phyloP scores from a whole-genome alignment of 768 basidiomycete species.

The Trametes cubensis region DNA sequence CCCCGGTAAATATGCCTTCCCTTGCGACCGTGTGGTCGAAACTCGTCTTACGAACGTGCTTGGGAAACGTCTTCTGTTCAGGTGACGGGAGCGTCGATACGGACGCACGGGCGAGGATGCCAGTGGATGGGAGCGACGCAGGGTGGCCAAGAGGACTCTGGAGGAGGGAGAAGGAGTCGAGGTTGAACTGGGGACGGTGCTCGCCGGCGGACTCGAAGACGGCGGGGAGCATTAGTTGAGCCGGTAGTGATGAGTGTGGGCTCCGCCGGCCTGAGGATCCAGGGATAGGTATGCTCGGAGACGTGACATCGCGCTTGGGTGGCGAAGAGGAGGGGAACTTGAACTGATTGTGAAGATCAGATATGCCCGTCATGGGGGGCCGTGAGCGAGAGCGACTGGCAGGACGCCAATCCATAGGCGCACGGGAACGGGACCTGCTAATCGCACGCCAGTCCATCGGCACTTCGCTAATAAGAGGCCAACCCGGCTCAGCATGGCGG shows the following conservation, averaged over 20 bases:
- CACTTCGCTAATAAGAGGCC: constrained; percentile 35
- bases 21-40: constrained; percentile 89
- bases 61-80: constrained; percentile 65
- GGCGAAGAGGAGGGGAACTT: constrained; percentile 35
- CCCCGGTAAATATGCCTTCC: constrained; percentile 58
- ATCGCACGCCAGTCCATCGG: constrained; percentile 94
- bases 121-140: constrained; percentile 73
- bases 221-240: constrained; percentile 29
- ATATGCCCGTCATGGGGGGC: constrained; percentile 54
- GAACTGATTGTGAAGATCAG: constrained; percentile 33
- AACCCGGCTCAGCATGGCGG: constrained; percentile 28
- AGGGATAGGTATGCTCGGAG: constrained; percentile 34
- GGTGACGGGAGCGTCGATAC: constrained; percentile 33
- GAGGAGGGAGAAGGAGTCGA: constrained; percentile 30
- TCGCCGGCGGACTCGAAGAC: constrained; percentile 32
- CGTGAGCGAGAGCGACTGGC: constrained; percentile 77
- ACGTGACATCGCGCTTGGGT: constrained; percentile 28
- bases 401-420: constrained; percentile 91
- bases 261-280: constrained; percentile 31
- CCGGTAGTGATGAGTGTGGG: constrained; percentile 27
- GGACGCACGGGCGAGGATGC: constrained; percentile 59
- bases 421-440: constrained; percentile 87
- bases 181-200: constrained; percentile 17
- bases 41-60: constrained; percentile 90
- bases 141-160: constrained; percentile 46